These are phyloP conservation scores for Exophiala oligosperma DNA, from an alignment of 2,329 filamentous ascomycete species.

Conservation along the genomic window DNA sequence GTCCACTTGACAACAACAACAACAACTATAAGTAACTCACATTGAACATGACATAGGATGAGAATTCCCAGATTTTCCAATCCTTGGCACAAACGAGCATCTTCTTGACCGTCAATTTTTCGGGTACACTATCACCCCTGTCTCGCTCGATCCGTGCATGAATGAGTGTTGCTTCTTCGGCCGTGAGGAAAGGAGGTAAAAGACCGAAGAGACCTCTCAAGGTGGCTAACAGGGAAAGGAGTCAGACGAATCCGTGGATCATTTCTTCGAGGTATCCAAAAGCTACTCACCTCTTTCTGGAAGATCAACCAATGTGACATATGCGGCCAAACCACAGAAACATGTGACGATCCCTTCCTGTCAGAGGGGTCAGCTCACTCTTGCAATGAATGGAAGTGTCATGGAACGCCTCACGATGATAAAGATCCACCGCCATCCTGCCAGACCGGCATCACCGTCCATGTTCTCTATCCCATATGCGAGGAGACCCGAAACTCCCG, in stretches of 20 bases:
- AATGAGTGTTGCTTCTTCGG: slow-evolving; percentile 6
- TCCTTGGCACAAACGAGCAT: slow-evolving; percentile 50
- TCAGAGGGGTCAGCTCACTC: slow-evolving; percentile 31
- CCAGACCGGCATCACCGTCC: slow-evolving; percentile 55
- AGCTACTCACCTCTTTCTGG: slow-evolving; percentile 73
- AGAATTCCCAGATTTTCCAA: slow-evolving; percentile 50
- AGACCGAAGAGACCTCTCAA: neutral
- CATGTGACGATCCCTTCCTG: slow-evolving; percentile 50
- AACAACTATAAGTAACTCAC: neutral
- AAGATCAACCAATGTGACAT: slow-evolving; percentile 68
- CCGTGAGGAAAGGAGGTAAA: slow-evolving; percentile 13
- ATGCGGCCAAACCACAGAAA: slow-evolving; percentile 50
- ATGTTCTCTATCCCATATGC: slow-evolving; percentile 59
- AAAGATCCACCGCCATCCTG: slow-evolving; percentile 63
- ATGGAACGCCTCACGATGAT: slow-evolving; percentile 34
- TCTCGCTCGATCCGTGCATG: slow-evolving; percentile 53
- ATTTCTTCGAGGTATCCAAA: slow-evolving; percentile 41
- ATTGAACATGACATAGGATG: slow-evolving; percentile 39
- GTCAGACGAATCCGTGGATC: neutral
- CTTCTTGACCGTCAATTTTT: slow-evolving; percentile 48
- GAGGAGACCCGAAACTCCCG: slow-evolving; percentile 60
- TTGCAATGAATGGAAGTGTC: slow-evolving; percentile 35
- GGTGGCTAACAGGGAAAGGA: neutral
- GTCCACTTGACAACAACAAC: too few species aligned
- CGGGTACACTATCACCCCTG: slow-evolving; percentile 51